These are phyloP conservation scores for Backusella australiensis DNA, from an alignment of 192 early-diverging fungal genomes.

Conservation along the genomic window DNA sequence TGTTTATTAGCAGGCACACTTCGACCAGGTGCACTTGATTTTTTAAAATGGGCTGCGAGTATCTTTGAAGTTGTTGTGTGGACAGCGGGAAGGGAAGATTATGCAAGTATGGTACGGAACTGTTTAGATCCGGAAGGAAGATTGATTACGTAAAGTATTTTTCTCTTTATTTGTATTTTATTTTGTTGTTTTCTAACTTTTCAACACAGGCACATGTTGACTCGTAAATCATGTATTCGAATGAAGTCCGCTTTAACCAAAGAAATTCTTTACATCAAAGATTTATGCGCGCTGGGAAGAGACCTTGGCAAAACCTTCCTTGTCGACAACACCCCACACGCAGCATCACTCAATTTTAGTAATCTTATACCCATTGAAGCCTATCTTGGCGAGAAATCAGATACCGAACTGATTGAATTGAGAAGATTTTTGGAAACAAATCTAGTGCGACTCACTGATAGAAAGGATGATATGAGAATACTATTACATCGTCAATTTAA, in stretches of 20 bases:
- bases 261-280: constrained; percentile 36
- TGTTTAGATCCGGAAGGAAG: constrained; percentile 28
- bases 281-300: constrained; percentile 33
- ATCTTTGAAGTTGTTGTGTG: constrained; percentile 39
- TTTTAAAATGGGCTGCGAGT: constrained; percentile 32
- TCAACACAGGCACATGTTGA: constrained; percentile 30
- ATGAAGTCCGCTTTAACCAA: constrained; percentile 22
- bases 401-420: constrained; percentile 26
- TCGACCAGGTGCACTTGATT: constrained; percentile 31
- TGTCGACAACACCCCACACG: constrained; percentile 38
- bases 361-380: constrained; percentile 41
- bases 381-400: constrained; percentile 25
- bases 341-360: constrained; percentile 36
- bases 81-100: constrained; percentile 37
- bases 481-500: constrained; percentile 36
- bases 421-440: constrained; percentile 26
- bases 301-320: constrained; percentile 35
- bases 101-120: constrained; percentile 27
- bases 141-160: constrained; percentile 32
- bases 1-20: constrained; percentile 28
- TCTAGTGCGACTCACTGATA: constrained; percentile 17
- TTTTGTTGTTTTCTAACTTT: background rate
- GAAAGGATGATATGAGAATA: constrained; percentile 35
- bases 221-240: constrained; percentile 30
- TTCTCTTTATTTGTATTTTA: background rate